Base-by-base conservation (phyloP, 2,329 filamentous ascomycete genomes). In the Colletotrichum limetticola region DNA sequence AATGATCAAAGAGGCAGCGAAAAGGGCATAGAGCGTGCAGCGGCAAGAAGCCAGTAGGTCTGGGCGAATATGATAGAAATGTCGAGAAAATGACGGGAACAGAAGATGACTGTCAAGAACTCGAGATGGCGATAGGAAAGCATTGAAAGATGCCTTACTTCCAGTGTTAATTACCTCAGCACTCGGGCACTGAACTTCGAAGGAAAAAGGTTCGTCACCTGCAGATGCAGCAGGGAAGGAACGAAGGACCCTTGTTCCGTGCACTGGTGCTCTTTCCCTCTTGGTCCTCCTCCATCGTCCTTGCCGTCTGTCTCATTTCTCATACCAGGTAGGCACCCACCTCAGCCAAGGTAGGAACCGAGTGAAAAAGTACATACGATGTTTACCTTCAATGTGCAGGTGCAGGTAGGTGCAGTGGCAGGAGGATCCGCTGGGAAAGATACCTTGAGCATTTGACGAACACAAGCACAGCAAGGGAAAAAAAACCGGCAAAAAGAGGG, bases 11-110 rank as follows among this genome's bases (percentile, higher is more conserved):
- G 59, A 49, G 37, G 37, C 37, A 49, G 49, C 32, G 58, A 55
- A 49, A 35, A 63, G 35, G 59, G 59, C 65, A 61, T 61, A 14
- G n/a, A 57, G 49, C 46, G 69, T 59, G 69, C 64, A 63, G 52
- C 64, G 64, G 69, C 68, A 52, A 62, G 37, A 65, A 72, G 37
- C 69, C 69, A 53, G 69, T 37, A 68, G 58, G 69, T 72, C 64
- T 62, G 53, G 64, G 69, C 57, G 30, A 58, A 68, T 68, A 58
- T 67, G 68, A 62, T 52, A 71, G 46, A 58, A 57, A 37, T 22
- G 66, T 24, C 57, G 22, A 52, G 42, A 61, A 71, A 62, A 49
- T 49, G 49, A 52, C 46, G 6, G 32, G 52, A 68, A n/a, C 42
- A 49, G 19, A n/a, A 19, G 56, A 11, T 32, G 22, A 37, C 28